phyloP scores from a whole-genome alignment of 352 stramenopile genomes.

The Paralagenidium karlingii region DNA sequence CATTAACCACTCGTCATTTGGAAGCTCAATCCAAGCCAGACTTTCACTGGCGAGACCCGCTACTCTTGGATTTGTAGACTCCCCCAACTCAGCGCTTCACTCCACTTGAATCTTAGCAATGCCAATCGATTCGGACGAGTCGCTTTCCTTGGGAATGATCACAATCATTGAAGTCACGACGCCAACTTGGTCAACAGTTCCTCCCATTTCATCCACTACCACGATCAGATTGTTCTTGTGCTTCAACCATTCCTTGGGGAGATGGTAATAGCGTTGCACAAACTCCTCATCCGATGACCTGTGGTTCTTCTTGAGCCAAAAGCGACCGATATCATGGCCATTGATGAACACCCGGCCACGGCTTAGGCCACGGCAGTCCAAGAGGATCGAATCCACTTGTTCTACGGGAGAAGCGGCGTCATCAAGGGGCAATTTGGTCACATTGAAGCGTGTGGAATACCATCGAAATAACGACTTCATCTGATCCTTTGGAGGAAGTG shows the following conservation, averaged over 20 bases:
- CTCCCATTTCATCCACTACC: slow-evolving; percentile 49
- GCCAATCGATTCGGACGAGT: too few relatives aligned
- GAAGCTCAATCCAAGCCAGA: too few relatives aligned
- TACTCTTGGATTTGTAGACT: too few relatives aligned
- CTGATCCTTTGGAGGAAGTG: background rate
- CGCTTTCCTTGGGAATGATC: too few relatives aligned
- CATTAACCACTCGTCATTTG: too few relatives aligned
- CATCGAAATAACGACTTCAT: slow-evolving; percentile 25
- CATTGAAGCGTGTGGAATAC: slow-evolving; percentile 33
- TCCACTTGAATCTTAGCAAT: too few relatives aligned
- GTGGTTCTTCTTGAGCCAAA: slow-evolving; percentile 48
- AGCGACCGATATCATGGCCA: slow-evolving; percentile 48
- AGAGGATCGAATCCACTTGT: slow-evolving; percentile 25
- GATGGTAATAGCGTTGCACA: slow-evolving; percentile 57
- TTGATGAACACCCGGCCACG: slow-evolving; percentile 50
- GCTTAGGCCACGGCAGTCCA: slow-evolving; percentile 44
- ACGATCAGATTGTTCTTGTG: slow-evolving; percentile 28
- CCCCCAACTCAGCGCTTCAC: too few relatives aligned
- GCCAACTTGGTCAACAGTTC: slow-evolving; percentile 21
- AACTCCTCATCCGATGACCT: slow-evolving; percentile 22
- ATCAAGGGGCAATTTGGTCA: slow-evolving; percentile 5
- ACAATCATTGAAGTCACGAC: slow-evolving; percentile 43
- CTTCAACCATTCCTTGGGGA: slow-evolving; percentile 39
- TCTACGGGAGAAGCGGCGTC: slow-evolving; percentile 6
- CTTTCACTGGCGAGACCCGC: too few relatives aligned